Percentiles rank a stretch among this genome's conserved stretches.
Evolutionary conservation across 2,329 filamentous ascomycete genomes (phyloP).

Genomic region (Fusarium tjaetaba): DNA sequence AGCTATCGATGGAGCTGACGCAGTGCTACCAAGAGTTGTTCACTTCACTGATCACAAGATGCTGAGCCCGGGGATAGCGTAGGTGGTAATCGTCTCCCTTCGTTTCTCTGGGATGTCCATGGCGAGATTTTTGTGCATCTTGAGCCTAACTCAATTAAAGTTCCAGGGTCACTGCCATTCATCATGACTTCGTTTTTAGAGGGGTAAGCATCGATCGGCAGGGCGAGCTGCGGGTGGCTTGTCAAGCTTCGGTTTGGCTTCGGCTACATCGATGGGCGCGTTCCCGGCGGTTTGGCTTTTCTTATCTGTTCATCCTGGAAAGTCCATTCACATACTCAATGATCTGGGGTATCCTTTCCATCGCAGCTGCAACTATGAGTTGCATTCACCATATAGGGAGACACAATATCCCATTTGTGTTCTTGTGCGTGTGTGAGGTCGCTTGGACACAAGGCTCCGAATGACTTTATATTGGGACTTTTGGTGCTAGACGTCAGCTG

Average conservation of each 20-base stretch:
- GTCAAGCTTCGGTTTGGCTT: background rate
- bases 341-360: too few relatives aligned
- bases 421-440: background rate
- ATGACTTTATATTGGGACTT: background rate
- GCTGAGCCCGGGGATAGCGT: background rate
- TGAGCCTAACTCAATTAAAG: background rate
- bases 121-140: too few relatives aligned
- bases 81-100: background rate
- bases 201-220: slow-evolving; percentile 3
- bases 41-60: fast-evolving
- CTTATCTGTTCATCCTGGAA: background rate
- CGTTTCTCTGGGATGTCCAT: background rate
- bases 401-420: background rate
- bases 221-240: slow-evolving; percentile 11
- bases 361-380: too few relatives aligned
- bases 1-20: background rate
- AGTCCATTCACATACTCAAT: background rate
- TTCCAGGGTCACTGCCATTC: background rate
- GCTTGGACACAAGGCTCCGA: background rate
- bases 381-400: fast-evolving
- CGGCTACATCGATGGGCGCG: background rate
- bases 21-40: background rate
- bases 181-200: slow-evolving; percentile 6
- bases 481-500: background rate
- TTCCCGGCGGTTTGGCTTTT: background rate